Evolutionary conservation across 2,329 filamentous ascomycete genomes (phyloP).

Genomic region (Biscogniauxia mediterranea): DNA sequence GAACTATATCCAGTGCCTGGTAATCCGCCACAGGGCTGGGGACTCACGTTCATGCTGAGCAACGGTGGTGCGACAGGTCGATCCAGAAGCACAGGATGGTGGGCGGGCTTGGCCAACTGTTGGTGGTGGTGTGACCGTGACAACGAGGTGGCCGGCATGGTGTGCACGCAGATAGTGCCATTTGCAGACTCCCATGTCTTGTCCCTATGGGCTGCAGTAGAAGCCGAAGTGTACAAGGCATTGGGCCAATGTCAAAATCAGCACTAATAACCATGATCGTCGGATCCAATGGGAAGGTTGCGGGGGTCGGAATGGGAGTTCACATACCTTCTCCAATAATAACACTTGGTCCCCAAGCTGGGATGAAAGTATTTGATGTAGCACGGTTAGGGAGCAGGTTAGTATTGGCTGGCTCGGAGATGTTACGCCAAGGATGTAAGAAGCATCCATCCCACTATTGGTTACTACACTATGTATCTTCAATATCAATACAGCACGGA

Average conservation of each 20-base stretch:
- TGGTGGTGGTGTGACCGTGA: slow-evolving; percentile 65
- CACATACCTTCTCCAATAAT: no score
- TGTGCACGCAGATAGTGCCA: slow-evolving; percentile 50
- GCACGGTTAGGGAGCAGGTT: no score
- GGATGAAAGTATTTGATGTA: no score
- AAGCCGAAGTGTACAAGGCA: slow-evolving; percentile 37
- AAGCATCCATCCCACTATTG: no score
- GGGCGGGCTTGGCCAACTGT: slow-evolving; percentile 59
- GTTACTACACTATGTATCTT: no score
- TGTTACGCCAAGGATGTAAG: no score
- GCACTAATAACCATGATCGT: no score
- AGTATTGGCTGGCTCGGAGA: no score
- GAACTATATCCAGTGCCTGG: slow-evolving; percentile 48
- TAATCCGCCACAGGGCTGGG: slow-evolving; percentile 62
- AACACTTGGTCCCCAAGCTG: no score
- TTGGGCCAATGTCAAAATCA: background rate
- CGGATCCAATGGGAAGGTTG: no score
- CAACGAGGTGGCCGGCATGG: slow-evolving; percentile 53
- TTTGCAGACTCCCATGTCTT: slow-evolving; percentile 45
- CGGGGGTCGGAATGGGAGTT: no score
- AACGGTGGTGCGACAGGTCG: slow-evolving; percentile 50
- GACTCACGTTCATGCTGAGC: slow-evolving; percentile 54
- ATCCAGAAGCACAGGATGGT: slow-evolving; percentile 48
- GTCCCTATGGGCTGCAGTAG: slow-evolving; percentile 39
- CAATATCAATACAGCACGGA: no score